These are phyloP conservation scores for Marasmius oreades DNA, from an alignment of 1,284 basidiomycete species.

Conservation along the genomic window DNA sequence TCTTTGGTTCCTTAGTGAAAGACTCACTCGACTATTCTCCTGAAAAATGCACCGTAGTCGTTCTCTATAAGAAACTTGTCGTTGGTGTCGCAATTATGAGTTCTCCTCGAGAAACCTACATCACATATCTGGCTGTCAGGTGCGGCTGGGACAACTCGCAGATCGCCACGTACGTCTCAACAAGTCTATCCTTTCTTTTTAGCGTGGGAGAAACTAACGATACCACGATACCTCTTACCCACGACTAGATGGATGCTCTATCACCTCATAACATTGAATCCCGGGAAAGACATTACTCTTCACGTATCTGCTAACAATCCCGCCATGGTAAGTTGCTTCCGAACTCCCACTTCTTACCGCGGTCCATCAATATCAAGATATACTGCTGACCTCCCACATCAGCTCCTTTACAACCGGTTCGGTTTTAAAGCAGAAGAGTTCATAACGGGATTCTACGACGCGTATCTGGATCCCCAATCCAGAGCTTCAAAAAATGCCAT, in stretches of 20 bases:
- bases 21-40: slow-evolving; percentile 65
- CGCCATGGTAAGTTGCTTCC: slow-evolving; percentile 54
- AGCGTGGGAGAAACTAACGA: background rate
- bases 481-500: slow-evolving; percentile 75
- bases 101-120: slow-evolving; percentile 76
- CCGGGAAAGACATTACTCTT: slow-evolving; percentile 68
- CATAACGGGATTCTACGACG: slow-evolving; percentile 73
- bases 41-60: slow-evolving; percentile 68
- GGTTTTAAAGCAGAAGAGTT: slow-evolving; percentile 85
- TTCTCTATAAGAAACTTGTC: slow-evolving; percentile 64
- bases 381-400: slow-evolving; percentile 1
- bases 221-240: background rate
- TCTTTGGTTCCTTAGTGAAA: slow-evolving; percentile 3
- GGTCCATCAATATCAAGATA: too few species aligned
- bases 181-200: slow-evolving; percentile 5
- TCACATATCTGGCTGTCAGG: slow-evolving; percentile 72
- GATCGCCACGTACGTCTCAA: slow-evolving; percentile 62
- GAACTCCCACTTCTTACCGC: too few species aligned
- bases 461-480: slow-evolving; percentile 64
- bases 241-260: slow-evolving; percentile 65
- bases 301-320: slow-evolving; percentile 79
- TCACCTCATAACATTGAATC: slow-evolving; percentile 66
- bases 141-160: slow-evolving; percentile 74
- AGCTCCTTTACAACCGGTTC: slow-evolving; percentile 78
- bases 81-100: slow-evolving; percentile 73